Conservation (phyloP, 164 flowering plant species). For the Piper betle region DNA sequence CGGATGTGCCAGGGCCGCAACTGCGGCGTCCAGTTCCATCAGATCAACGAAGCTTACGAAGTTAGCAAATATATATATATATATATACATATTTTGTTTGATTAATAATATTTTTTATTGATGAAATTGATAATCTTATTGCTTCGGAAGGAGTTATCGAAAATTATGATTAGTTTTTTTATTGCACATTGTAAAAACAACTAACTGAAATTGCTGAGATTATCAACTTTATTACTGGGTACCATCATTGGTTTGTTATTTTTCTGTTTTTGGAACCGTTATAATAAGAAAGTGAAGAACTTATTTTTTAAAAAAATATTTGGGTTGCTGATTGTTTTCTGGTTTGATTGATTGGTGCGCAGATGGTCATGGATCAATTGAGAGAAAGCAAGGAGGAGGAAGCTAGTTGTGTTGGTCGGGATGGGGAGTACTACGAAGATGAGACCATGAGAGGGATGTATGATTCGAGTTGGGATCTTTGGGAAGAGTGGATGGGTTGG, state of each 20-base stretch:
- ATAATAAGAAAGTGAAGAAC: neutral
- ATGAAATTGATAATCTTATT: no score
- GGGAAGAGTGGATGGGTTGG: slow-evolving; percentile 99
- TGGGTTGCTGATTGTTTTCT: neutral
- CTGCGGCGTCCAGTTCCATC: slow-evolving; percentile 61
- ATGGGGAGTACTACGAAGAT: slow-evolving; percentile 2
- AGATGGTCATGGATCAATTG: slow-evolving; percentile 48
- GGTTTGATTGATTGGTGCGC: neutral
- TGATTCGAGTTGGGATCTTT: slow-evolving; percentile 62
- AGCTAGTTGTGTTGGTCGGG: neutral
- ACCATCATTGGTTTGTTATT: no score
- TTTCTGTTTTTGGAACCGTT: no score
- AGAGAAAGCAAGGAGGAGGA: slow-evolving; percentile 25
- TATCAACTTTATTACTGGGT: no score
- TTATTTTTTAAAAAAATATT: neutral
- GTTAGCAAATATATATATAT: slow-evolving; percentile 27
- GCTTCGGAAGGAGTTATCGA: no score
- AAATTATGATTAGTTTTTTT: no score
- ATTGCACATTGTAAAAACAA: no score
- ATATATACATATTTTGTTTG: no score
- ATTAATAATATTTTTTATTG: no score
- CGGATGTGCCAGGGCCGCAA: slow-evolving; percentile 89
- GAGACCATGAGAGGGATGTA: slow-evolving; percentile 43
- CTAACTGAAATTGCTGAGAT: no score
- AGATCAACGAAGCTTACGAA: slow-evolving; percentile 85